These are phyloP conservation scores for Fusarium subtropicale DNA, from an alignment of 2,329 filamentous ascomycete species.

Conservation along the genomic window DNA sequence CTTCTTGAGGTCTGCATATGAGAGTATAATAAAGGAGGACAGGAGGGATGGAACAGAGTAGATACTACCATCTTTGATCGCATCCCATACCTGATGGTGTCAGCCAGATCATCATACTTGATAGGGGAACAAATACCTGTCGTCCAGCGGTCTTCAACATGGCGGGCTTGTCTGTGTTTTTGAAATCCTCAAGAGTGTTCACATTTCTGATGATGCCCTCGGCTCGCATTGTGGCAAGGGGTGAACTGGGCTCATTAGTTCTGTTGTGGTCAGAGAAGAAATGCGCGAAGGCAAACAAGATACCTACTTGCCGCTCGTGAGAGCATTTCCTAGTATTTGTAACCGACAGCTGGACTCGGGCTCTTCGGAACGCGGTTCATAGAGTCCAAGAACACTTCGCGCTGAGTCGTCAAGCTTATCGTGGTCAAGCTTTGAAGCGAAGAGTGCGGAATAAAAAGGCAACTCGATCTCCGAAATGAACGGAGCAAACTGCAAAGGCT, in stretches of 20 bases:
- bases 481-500: slow-evolving; percentile 77
- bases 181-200: slow-evolving; percentile 95
- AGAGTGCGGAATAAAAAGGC: slow-evolving; percentile 93
- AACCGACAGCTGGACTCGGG: slow-evolving; percentile 85
- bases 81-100: slow-evolving; percentile 86
- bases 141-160: slow-evolving; percentile 83
- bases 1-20: slow-evolving; percentile 95
- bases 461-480: slow-evolving; percentile 96
- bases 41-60: slow-evolving; percentile 94
- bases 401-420: slow-evolving; percentile 97
- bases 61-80: slow-evolving; percentile 95
- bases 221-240: slow-evolving; percentile 79
- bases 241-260: slow-evolving; percentile 64
- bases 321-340: slow-evolving; percentile 87
- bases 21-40: slow-evolving; percentile 87
- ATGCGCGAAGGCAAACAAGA: slow-evolving; percentile 32
- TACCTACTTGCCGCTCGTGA: slow-evolving; percentile 84
- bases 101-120: slow-evolving; percentile 15
- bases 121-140: slow-evolving; percentile 65
- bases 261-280: slow-evolving; percentile 37
- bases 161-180: slow-evolving; percentile 80
- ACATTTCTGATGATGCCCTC: slow-evolving; percentile 96
- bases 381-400: slow-evolving; percentile 85
- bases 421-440: slow-evolving; percentile 92
- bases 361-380: slow-evolving; percentile 82